Base-by-base conservation (phyloP, 208 protist genomes). In the Acanthamoeba castellanii region DNA sequence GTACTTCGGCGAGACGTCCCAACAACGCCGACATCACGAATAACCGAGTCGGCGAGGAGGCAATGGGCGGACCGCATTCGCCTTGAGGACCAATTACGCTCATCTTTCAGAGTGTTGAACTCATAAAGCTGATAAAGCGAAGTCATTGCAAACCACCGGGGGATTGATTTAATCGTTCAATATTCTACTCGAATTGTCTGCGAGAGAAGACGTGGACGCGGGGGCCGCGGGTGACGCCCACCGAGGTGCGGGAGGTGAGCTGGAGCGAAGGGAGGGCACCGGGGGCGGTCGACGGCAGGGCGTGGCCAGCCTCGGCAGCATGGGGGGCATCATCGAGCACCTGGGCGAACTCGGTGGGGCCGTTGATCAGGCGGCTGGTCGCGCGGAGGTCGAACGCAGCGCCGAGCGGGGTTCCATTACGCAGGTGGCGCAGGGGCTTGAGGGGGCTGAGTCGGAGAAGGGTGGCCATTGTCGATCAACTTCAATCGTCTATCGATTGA, bases 371-470 rank as follows among this genome's bases (percentile, higher is more conserved):
- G 50, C 45, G 81, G 11, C n/a, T 66, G 16, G 81, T 88, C 25
- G 81, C 8, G 30, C 81, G 81, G 47, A 88, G 81, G 22, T 88
- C 81, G 16, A 88, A 64, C 22, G 81, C 42, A 25, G 81, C 72
- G 25, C 72, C 81, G 5, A 88, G 81, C 2, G 81, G 81, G 13
- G 50, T 88, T 30, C n/a, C 52, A 64, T 88, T 88, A 14, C 50
- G 81, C n/a, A 88, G 50, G 52, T 64, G 50, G 50, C 81, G 81
- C 81, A 88, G 52, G 34, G 81, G 81, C 81, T 88, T 88, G 81
- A 88, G 42, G 34, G 81, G 81, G 47, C 50, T 88, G 50, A 88
- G 52, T 50, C 81, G 81, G 30, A 88, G 52, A 20, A 88, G 81
- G 52, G 81, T n/a, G 45, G 81, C 81, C 81, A 88, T 88, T 32